Conservation (phyloP, 2,329 filamentous ascomycete genomes). For the Thermoascus crustaceus region DNA sequence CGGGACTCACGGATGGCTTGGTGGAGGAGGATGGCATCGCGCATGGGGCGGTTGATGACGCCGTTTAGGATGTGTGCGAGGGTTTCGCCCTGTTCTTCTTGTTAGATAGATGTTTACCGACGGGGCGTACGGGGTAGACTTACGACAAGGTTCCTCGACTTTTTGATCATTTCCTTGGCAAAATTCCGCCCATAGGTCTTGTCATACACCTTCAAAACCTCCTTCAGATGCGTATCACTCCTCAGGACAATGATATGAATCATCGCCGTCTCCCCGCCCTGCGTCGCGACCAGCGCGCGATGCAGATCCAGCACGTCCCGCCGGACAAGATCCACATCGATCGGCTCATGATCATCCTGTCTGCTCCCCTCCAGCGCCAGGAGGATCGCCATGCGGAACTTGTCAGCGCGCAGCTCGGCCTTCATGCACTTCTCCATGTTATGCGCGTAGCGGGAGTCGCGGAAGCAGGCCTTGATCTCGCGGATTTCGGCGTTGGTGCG, state of each 20-base stretch:
- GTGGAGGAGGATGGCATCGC: conserved; percentile 82
- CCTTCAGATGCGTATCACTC: conserved; percentile 72
- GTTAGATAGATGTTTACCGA: conserved; percentile 1
- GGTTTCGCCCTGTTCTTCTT: conserved; percentile 65
- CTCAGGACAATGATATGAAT: conserved; percentile 73
- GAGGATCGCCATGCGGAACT: conserved; percentile 84
- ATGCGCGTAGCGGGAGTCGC: conserved; percentile 84
- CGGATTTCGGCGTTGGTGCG: conserved; percentile 79
- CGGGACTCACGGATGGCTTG: conserved; percentile 74
- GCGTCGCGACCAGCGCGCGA: conserved; percentile 55
- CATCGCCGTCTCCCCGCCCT: conserved; percentile 82
- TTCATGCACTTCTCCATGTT: conserved; percentile 78
- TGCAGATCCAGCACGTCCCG: conserved; percentile 67
- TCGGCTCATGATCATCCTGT: conserved; percentile 69
- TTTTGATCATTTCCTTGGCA: conserved; percentile 74
- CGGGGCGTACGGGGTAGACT: conserved; percentile 37
- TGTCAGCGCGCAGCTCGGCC: conserved; percentile 87
- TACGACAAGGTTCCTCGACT: conserved; percentile 88
- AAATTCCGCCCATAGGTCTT: conserved; percentile 69
- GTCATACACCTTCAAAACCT: conserved; percentile 72
- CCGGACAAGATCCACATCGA: conserved; percentile 55
- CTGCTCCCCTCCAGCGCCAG: conserved; percentile 72
- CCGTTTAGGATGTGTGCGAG: conserved; percentile 94
- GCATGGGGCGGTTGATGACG: conserved; percentile 88
- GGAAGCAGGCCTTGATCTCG: conserved; percentile 79